Percentiles rank a stretch among this genome's conserved stretches.
Conservation (phyloP, 257 asterid genomes). For the Cruciata laevipes region DNA sequence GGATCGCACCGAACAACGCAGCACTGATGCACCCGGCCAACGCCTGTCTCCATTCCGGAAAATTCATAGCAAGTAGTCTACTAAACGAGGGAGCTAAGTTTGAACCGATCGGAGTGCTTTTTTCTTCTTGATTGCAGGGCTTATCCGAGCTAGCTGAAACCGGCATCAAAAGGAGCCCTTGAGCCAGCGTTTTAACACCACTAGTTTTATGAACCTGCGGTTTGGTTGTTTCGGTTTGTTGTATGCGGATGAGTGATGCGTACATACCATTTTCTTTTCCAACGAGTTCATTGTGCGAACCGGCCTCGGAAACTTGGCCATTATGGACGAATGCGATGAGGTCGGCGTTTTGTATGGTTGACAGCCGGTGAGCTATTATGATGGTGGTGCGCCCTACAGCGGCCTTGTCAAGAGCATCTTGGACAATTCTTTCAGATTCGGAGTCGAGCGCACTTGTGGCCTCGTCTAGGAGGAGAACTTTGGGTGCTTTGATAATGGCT, state of each 20-base stretch:
- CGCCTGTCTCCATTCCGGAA: slow-evolving; percentile 86
- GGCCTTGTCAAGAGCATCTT: slow-evolving; percentile 82
- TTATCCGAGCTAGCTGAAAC: slow-evolving; percentile 23
- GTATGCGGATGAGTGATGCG: slow-evolving; percentile 56
- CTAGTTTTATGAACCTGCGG: not conserved
- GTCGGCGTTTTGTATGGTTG: slow-evolving; percentile 78
- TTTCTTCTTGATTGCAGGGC: slow-evolving; percentile 22
- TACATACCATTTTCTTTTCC: slow-evolving; percentile 37
- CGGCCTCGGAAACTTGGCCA: slow-evolving; percentile 56
- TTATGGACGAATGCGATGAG: slow-evolving; percentile 57
- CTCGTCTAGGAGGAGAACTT: slow-evolving; percentile 78
- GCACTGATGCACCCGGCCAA: slow-evolving; percentile 53
- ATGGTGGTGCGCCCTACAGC: slow-evolving; percentile 73
- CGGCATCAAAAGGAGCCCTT: slow-evolving; percentile 9
- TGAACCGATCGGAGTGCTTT: not conserved
- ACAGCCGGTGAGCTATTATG: slow-evolving; percentile 82
- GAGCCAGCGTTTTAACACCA: not conserved
- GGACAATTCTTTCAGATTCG: slow-evolving; percentile 70
- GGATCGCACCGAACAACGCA: slow-evolving; percentile 62
- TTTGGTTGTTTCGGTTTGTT: slow-evolving; percentile 31
- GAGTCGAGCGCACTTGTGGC: slow-evolving; percentile 93
- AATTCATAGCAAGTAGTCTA: slow-evolving; percentile 71
- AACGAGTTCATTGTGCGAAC: slow-evolving; percentile 57
- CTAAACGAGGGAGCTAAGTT: slow-evolving; percentile 49
- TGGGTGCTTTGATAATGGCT: slow-evolving; percentile 72